Evolutionary conservation across 208 protist genomes (phyloP).

Genomic region (Trypanosoma congolense): DNA sequence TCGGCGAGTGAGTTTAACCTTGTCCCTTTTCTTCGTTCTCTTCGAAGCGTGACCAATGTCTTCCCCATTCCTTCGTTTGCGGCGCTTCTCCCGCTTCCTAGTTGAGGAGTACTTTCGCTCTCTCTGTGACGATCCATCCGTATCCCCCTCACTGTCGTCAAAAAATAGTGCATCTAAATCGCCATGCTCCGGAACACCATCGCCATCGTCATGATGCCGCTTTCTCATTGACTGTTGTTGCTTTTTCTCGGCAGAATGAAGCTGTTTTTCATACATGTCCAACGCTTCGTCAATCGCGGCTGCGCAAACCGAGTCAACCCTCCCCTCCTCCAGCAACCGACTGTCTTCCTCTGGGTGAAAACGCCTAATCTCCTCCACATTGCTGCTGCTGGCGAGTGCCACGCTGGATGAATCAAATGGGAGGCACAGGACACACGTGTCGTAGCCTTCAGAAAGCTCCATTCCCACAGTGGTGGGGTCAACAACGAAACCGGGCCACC

Average conservation of each 20-base stretch:
- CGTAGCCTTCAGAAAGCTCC: constrained; percentile 36
- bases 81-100: constrained; percentile 7
- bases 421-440: constrained; percentile 59
- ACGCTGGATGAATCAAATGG: constrained; percentile 42
- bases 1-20: neutral
- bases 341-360: constrained; percentile 32
- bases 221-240: too few species aligned
- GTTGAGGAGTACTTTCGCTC: constrained; percentile 5
- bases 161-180: too few species aligned
- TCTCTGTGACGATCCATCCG: neutral
- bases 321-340: constrained; percentile 30
- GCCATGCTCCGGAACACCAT: too few species aligned
- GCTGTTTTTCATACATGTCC: constrained; percentile 17
- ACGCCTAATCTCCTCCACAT: constrained; percentile 31
- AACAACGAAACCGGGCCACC: constrained; percentile 72
- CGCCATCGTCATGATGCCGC: too few species aligned
- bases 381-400: constrained; percentile 40
- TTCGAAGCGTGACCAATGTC: neutral
- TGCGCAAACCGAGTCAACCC: constrained; percentile 34
- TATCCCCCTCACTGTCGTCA: neutral
- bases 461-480: constrained; percentile 32
- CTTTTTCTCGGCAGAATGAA: constrained; percentile 9
- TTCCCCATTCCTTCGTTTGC: neutral
- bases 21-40: neutral
- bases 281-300: constrained; percentile 58